Conservation (phyloP, 345 rosid species). For the Bruguiera gymnorhiza region DNA sequence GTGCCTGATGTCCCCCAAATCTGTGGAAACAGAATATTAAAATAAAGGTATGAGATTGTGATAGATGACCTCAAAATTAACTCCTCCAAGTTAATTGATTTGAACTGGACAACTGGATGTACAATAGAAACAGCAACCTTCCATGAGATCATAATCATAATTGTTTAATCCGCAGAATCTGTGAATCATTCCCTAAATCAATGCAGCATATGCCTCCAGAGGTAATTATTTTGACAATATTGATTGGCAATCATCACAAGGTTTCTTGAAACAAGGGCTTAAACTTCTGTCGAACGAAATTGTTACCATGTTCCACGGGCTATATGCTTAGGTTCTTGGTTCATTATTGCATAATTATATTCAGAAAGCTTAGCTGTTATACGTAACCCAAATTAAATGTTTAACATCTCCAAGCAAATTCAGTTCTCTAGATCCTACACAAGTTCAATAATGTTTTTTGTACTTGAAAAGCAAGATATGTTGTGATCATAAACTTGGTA, state of each 20-base stretch:
- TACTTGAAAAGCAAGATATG: neutral
- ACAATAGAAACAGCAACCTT: constrained; percentile 6
- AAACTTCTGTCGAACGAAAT: constrained; percentile 41
- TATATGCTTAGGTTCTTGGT: neutral
- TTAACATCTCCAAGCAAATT: neutral
- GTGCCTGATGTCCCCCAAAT: too few relatives aligned
- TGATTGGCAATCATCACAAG: constrained; percentile 17
- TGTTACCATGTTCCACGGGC: neutral
- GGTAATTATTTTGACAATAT: neutral
- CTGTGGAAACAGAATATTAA: too few relatives aligned
- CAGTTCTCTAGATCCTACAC: neutral
- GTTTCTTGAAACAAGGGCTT: constrained; percentile 34
- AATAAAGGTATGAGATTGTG: too few relatives aligned
- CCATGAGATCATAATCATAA: neutral
- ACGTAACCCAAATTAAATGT: neutral
- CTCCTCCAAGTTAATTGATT: neutral
- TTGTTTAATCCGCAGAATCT: constrained; percentile 23
- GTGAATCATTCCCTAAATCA: constrained; percentile 49
- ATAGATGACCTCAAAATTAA: too few relatives aligned
- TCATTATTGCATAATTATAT: neutral
- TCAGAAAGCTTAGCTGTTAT: neutral
- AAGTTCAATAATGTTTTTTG: neutral
- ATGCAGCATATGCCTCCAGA: constrained; percentile 43
- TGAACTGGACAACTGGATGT: constrained; percentile 6
- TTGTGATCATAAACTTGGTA: neutral